A percentile compares a stretch with the other conserved stretches of the same genome.
These are phyloP conservation scores for Centrapalus pauciflorus DNA, from an alignment of 129 eudicot genomes.

Conservation along the genomic window DNA sequence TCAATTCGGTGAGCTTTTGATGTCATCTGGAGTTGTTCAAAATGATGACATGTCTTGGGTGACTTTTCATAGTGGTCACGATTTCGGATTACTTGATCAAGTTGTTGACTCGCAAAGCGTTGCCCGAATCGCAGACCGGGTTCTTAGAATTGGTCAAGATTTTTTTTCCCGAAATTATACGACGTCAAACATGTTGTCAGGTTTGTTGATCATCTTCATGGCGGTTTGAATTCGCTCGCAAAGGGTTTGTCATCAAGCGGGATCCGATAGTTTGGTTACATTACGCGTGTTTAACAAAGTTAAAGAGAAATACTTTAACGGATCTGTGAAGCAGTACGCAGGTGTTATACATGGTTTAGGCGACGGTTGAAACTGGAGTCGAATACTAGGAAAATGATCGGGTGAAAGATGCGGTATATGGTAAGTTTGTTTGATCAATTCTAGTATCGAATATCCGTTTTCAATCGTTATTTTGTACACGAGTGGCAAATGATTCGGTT, in stretches of 20 bases:
- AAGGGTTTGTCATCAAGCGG: constrained; percentile 28
- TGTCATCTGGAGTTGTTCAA: constrained; percentile 17
- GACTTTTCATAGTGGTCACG: constrained; percentile 13
- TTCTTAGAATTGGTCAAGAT: constrained; percentile 9
- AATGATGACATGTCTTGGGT: constrained; percentile 9
- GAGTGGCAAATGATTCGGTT: too few relatives aligned
- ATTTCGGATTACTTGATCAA: constrained; percentile 15
- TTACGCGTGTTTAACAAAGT: constrained; percentile 17
- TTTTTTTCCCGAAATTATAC: constrained; percentile 10
- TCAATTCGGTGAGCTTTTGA: constrained; percentile 16
- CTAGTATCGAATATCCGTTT: too few relatives aligned
- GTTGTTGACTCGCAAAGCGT: neutral
- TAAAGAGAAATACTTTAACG: constrained; percentile 21
- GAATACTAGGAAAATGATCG: too few relatives aligned
- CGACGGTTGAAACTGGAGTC: too few relatives aligned
- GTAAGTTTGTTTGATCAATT: too few relatives aligned
- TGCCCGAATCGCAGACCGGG: constrained; percentile 8
- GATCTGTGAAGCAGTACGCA: constrained; percentile 25
- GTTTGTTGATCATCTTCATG: constrained; percentile 25
- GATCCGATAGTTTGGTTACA: constrained; percentile 32
- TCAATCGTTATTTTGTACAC: too few relatives aligned
- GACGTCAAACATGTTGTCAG: constrained; percentile 16
- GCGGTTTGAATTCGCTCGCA: constrained; percentile 27
- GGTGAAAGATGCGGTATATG: too few relatives aligned
- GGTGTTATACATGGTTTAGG: constrained; percentile 31